A percentile compares a stretch with the other conserved stretches of the same genome.
These are phyloP conservation scores for Chiua virens DNA, from an alignment of 768 basidiomycete species.

Conservation along the genomic window DNA sequence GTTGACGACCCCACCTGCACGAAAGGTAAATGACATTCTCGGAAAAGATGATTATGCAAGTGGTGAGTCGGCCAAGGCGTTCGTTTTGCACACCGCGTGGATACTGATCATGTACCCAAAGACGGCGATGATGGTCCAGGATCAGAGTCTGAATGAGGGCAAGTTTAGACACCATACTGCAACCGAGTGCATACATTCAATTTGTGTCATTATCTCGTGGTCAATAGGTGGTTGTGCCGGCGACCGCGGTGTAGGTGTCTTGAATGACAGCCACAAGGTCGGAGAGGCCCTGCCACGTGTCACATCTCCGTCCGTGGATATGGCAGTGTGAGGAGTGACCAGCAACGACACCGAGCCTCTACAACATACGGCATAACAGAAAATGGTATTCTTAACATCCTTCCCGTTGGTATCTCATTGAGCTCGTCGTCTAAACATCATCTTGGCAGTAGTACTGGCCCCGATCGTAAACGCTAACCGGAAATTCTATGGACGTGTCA, in stretches of 20 bases:
- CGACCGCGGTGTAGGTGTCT: too few relatives aligned
- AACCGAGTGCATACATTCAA: too few relatives aligned
- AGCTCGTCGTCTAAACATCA: conserved; percentile 10
- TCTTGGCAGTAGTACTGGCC: neutral
- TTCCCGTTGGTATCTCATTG: too few relatives aligned
- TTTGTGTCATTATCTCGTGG: too few relatives aligned
- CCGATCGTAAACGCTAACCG: neutral
- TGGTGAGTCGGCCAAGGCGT: conserved; percentile 7
- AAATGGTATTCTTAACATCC: too few relatives aligned
- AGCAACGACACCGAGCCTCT: too few relatives aligned
- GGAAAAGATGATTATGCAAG: conserved; percentile 17
- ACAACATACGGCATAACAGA: too few relatives aligned
- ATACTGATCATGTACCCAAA: conserved; percentile 1
- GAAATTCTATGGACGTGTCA: neutral
- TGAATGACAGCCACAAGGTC: too few relatives aligned
- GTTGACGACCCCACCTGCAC: conserved; percentile 20
- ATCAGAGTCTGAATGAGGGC: neutral
- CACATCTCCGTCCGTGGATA: too few relatives aligned
- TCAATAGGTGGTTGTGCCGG: too few relatives aligned
- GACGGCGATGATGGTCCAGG: conserved; percentile 3
- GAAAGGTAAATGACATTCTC: conserved; percentile 11
- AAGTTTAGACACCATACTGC: neutral
- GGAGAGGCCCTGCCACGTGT: too few relatives aligned
- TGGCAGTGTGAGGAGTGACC: too few relatives aligned
- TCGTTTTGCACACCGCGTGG: neutral